Percentiles rank a stretch among this genome's conserved stretches.
These are phyloP conservation scores for Harrya chromipes DNA, from an alignment of 768 basidiomycete genomes.

Conservation along the genomic window DNA sequence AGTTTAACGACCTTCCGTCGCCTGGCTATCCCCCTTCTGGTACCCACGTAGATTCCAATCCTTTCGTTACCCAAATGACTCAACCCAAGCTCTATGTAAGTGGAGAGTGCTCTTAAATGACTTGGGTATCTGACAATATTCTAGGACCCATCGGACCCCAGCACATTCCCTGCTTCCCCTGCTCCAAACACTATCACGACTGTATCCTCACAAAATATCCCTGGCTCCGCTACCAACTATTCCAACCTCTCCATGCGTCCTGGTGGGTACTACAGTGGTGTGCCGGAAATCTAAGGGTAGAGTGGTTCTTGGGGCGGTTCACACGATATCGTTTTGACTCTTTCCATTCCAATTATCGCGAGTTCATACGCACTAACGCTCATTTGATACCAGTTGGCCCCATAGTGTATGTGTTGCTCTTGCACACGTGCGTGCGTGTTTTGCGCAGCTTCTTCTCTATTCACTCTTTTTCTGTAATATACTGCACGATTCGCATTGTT, in stretches of 20 bases:
- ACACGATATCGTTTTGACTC: neutral
- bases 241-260: conserved; percentile 10
- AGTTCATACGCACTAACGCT: neutral
- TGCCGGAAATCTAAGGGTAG: no score
- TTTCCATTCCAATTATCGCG: neutral
- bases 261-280: conserved; percentile 22
- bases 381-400: neutral
- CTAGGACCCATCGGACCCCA: conserved; percentile 37
- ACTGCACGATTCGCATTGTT: no score
- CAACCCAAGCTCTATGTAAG: conserved; percentile 32
- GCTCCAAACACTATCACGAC: conserved; percentile 13
- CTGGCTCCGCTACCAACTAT: conserved; percentile 7
- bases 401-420: neutral
- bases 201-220: conserved; percentile 5
- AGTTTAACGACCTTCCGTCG: neutral
- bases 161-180: conserved; percentile 34
- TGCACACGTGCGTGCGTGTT: neutral
- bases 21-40: conserved; percentile 1
- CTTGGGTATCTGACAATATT: conserved; percentile 2
- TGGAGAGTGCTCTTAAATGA: neutral
- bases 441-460: neutral
- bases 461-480: neutral
- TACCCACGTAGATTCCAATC: conserved; percentile 6
- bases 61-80: conserved; percentile 16
- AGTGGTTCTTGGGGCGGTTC: no score